A percentile compares a stretch with the other conserved stretches of the same genome.
Conservation (phyloP, 768 basidiomycete species). For the Gelatoporia subvermispora region DNA sequence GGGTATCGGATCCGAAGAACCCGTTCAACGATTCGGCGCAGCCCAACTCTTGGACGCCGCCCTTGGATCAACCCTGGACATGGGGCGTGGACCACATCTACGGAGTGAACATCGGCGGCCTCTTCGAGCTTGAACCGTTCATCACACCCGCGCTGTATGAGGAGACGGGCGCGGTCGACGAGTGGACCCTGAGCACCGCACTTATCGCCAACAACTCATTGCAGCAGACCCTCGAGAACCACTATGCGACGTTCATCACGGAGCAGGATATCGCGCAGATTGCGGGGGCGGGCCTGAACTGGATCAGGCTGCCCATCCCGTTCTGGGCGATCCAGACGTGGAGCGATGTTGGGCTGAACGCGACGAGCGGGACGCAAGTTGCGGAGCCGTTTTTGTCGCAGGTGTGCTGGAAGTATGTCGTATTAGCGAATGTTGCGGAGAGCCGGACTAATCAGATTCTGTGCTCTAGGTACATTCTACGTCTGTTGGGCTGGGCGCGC, state of each 20-base stretch:
- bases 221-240: slow-evolving; percentile 40
- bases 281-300: slow-evolving; percentile 70
- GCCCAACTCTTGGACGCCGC: slow-evolving; percentile 76
- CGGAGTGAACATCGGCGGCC: slow-evolving; percentile 72
- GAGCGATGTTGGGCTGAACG: slow-evolving; percentile 32
- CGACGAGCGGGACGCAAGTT: slow-evolving; percentile 8
- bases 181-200: slow-evolving; percentile 59
- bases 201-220: slow-evolving; percentile 48
- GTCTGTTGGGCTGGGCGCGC: slow-evolving; percentile 73
- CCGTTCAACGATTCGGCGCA: slow-evolving; percentile 74
- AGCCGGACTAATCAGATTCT: too few relatives aligned
- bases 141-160: slow-evolving; percentile 63
- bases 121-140: slow-evolving; percentile 77
- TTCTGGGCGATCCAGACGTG: slow-evolving; percentile 85
- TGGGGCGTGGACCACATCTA: slow-evolving; percentile 58
- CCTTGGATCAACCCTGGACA: slow-evolving; percentile 70
- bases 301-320: slow-evolving; percentile 73
- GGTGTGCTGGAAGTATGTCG: slow-evolving; percentile 73
- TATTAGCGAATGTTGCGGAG: slow-evolving; percentile 5
- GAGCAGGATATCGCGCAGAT: slow-evolving; percentile 26
- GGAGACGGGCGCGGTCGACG: slow-evolving; percentile 47
- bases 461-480: slow-evolving; percentile 77
- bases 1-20: slow-evolving; percentile 62
- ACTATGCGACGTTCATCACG: slow-evolving; percentile 78
- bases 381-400: slow-evolving; percentile 72